A percentile compares a stretch with the other conserved stretches of the same genome.
These are phyloP conservation scores for Nakazawaea anatomiae DNA, from an alignment of 805 yeast species.

Conservation along the genomic window DNA sequence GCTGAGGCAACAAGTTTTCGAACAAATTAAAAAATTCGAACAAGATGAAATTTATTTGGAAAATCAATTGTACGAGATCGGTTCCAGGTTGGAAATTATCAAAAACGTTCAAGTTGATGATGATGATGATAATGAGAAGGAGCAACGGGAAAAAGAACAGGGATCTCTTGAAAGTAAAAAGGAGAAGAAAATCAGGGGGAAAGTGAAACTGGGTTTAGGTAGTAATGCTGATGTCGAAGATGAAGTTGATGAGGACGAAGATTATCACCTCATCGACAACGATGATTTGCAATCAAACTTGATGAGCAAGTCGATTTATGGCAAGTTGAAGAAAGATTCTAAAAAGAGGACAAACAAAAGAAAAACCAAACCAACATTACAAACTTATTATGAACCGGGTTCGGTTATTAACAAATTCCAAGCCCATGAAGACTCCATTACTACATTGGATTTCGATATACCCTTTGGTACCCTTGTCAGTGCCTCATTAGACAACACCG, in stretches of 20 bases:
- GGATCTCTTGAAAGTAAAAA: too few species aligned
- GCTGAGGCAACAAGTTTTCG: slow-evolving; percentile 49
- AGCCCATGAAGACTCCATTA: slow-evolving; percentile 49
- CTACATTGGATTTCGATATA: slow-evolving; percentile 60
- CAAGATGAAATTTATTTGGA: slow-evolving; percentile 54
- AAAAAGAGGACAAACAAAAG: slow-evolving; percentile 25
- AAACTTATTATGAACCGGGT: slow-evolving; percentile 59
- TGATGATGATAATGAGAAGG: slow-evolving; percentile 4
- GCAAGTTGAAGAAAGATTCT: slow-evolving; percentile 30
- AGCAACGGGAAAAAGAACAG: not conserved
- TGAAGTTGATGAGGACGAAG: slow-evolving; percentile 14
- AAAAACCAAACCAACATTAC: slow-evolving; percentile 56
- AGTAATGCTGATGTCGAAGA: slow-evolving; percentile 9
- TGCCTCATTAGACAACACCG: slow-evolving; percentile 71
- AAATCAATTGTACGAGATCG: slow-evolving; percentile 35
- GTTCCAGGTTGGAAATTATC: slow-evolving; percentile 36
- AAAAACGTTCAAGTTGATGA: slow-evolving; percentile 26
- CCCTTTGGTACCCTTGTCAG: slow-evolving; percentile 76
- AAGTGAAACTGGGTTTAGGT: too few species aligned
- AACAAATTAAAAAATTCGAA: slow-evolving; percentile 55
- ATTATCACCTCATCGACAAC: slow-evolving; percentile 11
- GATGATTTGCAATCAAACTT: slow-evolving; percentile 22
- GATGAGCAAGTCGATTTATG: slow-evolving; percentile 37
- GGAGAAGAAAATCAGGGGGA: too few species aligned
- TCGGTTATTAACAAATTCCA: slow-evolving; percentile 41